Base-by-base conservation (phyloP, 768 basidiomycete genomes). In the Hygrophorus pudorinus region DNA sequence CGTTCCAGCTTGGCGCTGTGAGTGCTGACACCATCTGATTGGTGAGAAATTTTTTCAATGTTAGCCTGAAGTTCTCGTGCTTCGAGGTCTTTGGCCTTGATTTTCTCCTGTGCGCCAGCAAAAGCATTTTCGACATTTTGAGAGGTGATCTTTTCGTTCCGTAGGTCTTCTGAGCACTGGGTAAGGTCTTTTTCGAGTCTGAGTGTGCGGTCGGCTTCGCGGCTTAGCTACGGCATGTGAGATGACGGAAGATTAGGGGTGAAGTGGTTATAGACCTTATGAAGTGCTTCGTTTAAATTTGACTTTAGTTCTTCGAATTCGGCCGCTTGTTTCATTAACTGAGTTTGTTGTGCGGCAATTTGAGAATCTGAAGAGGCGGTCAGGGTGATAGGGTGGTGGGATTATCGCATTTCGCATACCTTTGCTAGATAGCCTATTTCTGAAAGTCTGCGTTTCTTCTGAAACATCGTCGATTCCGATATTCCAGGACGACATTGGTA, bases 121-220 rank as follows among this genome's bases (percentile, higher is more conserved):
- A 84, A 60, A 12, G 78, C 67, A 5, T 65, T 55, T 45, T 74
- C 70, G 0, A 68, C 51, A 52, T 85, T 85, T 47, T 70, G 71
- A 3, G 67, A 65, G 7, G 65, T 58, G 9, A 76, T 57, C 29
- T 69, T 71, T 53, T 81, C 77, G 16, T 71, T 73, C 33, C 68
- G 71, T 24, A 83, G 65, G 17, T 79, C 78, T 35, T 77, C 70
- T n/a, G 68, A 67, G 30, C 65, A 70, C 53, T 65, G 65, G 6
- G 59, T 60, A 16, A 77, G 64, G 24, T 73, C 68, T 1, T 62
- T 56, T 53, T 85, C 80, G 17, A 85, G 66, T 41, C 65, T 61
- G 35, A 81, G 56, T 12, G 67, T 73, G 21, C 76, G 76, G 48
- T 72, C 65, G 4, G 75, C 67, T 62, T 85, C 81, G 44, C 60